phyloP scores from a whole-genome alignment of 2,329 filamentous ascomycete genomes.

The Purpureocillium lavendulum region DNA sequence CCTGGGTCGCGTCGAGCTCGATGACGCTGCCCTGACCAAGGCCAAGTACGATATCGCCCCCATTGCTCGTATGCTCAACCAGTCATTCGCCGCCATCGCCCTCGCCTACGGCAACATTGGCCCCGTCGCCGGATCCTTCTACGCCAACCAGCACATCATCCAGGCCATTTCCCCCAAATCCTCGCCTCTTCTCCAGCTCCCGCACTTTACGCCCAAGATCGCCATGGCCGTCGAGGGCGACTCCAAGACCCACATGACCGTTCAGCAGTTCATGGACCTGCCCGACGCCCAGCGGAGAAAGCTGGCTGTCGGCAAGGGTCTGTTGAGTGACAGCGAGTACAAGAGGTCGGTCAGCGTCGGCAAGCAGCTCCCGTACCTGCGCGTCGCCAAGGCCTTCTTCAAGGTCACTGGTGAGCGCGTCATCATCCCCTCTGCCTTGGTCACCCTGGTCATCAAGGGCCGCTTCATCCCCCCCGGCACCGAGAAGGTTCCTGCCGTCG shows the following conservation, averaged over 20 bases:
- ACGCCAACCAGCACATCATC: slow-evolving; percentile 75
- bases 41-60: slow-evolving; percentile 87
- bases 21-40: slow-evolving; percentile 66
- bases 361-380: slow-evolving; percentile 73
- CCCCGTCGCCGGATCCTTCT: slow-evolving; percentile 76
- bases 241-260: slow-evolving; percentile 63
- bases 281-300: slow-evolving; percentile 66
- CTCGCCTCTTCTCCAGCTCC: slow-evolving; percentile 86
- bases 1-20: slow-evolving; percentile 77
- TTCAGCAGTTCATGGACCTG: slow-evolving; percentile 85
- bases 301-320: slow-evolving; percentile 59
- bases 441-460: slow-evolving; percentile 90
- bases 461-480: slow-evolving; percentile 86
- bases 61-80: slow-evolving; percentile 75
- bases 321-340: slow-evolving; percentile 72
- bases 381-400: slow-evolving; percentile 91
- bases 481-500: slow-evolving; percentile 62
- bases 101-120: slow-evolving; percentile 79
- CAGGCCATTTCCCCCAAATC: slow-evolving; percentile 79
- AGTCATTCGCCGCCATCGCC: slow-evolving; percentile 78
- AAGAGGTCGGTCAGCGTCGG: slow-evolving; percentile 67
- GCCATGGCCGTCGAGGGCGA: slow-evolving; percentile 64
- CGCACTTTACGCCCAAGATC: slow-evolving; percentile 66
- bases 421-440: slow-evolving; percentile 85
- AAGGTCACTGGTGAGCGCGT: slow-evolving; percentile 93